phyloP scores from a whole-genome alignment of 164 flowering plant species.

The Dillenia suffruticosa region DNA sequence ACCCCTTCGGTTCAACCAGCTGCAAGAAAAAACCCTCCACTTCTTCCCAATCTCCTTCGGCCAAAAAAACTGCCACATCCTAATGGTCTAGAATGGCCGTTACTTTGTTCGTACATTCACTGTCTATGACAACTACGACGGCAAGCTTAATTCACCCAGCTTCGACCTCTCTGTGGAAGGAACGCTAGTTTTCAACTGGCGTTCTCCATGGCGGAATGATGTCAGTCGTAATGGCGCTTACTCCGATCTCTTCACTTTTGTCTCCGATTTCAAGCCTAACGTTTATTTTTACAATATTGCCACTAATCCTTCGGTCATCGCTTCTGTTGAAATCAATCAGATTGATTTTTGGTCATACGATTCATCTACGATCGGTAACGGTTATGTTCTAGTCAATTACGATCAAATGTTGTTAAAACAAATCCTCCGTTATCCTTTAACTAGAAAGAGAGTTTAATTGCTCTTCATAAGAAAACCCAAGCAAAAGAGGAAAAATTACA shows the following conservation, averaged over 20 bases:
- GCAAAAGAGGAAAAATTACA: too few relatives aligned
- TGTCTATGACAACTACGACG: conserved; percentile 93
- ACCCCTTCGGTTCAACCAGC: conserved; percentile 55
- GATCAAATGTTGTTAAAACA: too few relatives aligned
- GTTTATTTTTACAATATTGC: conserved; percentile 91
- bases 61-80: conserved; percentile 87
- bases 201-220: conserved; percentile 79
- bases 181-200: conserved; percentile 83
- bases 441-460: too few relatives aligned
- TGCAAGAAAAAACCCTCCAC: conserved; percentile 73
- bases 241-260: conserved; percentile 74
- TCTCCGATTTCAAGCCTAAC: conserved; percentile 53
- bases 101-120: conserved; percentile 81
- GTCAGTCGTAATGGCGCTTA: conserved; percentile 65
- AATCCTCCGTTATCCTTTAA: too few relatives aligned
- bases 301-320: conserved; percentile 87
- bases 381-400: conserved; percentile 64
- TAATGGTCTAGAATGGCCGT: conserved; percentile 55
- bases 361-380: conserved; percentile 25
- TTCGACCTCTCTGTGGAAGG: conserved; percentile 87
- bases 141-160: conserved; percentile 68
- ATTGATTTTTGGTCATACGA: conserved; percentile 60
- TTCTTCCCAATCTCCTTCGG: conserved; percentile 86
- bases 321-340: conserved; percentile 58
- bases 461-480: too few relatives aligned